Percentiles rank a stretch among this genome's conserved stretches.
phyloP scores from a whole-genome alignment of 306 rosid genomes.

The Herpetospermum pedunculosum region DNA sequence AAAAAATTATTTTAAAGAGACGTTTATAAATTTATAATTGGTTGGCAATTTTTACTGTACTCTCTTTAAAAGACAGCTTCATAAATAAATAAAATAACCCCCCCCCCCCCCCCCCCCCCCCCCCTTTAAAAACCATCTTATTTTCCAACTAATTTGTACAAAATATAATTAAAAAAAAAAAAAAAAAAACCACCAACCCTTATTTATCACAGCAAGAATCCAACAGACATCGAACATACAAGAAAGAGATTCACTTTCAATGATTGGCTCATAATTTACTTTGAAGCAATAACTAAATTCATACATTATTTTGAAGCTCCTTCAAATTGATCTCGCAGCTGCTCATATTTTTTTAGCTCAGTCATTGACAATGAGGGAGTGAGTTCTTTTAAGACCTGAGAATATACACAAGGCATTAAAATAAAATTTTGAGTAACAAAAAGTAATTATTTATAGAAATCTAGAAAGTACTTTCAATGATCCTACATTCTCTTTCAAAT shows the following conservation, averaged over 20 bases:
- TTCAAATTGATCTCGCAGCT: constrained; percentile 81
- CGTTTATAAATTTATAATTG: not conserved
- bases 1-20: too few relatives aligned
- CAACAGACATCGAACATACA: not conserved
- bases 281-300: not conserved
- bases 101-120: too few relatives aligned
- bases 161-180: not conserved
- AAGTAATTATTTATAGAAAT: not conserved
- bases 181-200: not conserved
- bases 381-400: constrained; percentile 61
- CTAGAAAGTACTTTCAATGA: not conserved
- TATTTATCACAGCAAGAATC: not conserved
- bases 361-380: constrained; percentile 69
- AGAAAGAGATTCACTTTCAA: not conserved
- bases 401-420: constrained; percentile 12
- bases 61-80: too few relatives aligned
- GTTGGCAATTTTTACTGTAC: too few relatives aligned
- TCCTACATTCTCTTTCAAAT: not conserved
- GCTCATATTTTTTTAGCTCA: constrained; percentile 73
- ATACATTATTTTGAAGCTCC: constrained; percentile 47
- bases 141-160: not conserved
- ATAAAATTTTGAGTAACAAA: not conserved
- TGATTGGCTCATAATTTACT: not conserved
- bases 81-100: too few relatives aligned
- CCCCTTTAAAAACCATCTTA: not conserved